Evolutionary conservation across 2,329 filamentous ascomycete species (phyloP).

Genomic region (Xenoacremonium recifei): DNA sequence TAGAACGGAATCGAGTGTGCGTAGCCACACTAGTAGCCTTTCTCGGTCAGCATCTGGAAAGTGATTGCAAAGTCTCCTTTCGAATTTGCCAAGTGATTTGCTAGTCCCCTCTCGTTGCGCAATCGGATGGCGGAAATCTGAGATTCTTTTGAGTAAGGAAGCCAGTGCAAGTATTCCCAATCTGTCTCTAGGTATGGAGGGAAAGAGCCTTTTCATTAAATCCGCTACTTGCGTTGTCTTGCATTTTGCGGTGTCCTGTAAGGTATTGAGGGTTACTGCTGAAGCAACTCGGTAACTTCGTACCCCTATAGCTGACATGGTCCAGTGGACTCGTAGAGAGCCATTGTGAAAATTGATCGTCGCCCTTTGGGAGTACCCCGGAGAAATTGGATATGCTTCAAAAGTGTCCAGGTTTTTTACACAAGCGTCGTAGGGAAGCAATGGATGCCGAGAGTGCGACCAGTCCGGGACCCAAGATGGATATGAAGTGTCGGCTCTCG

Average conservation of each 20-base stretch:
- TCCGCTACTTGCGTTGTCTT: neutral
- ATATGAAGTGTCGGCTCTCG: constrained; percentile 1
- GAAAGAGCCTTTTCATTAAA: neutral
- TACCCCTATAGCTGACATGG: neutral
- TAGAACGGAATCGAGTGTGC: constrained; percentile 1
- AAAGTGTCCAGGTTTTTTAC: constrained; percentile 4
- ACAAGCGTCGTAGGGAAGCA: constrained; percentile 1
- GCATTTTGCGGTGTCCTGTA: neutral
- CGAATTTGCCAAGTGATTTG: neutral
- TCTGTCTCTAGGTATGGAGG: neutral
- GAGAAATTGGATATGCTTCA: constrained; percentile 4
- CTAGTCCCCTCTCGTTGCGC: neutral
- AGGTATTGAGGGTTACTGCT: neutral
- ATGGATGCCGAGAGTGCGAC: constrained; percentile 3
- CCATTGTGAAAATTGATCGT: neutral
- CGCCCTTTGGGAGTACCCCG: neutral
- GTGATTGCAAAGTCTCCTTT: neutral
- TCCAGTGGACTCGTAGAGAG: constrained; percentile 2
- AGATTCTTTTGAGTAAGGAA: neutral
- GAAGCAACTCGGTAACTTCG: constrained; percentile 1
- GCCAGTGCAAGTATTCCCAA: neutral
- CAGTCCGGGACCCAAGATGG: constrained; percentile 9
- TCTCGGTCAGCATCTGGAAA: neutral
- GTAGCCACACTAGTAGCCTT: neutral
- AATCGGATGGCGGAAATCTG: neutral